These are phyloP conservation scores for Epichloe glyceriae DNA, from an alignment of 2,329 filamentous ascomycete species.

Conservation along the genomic window DNA sequence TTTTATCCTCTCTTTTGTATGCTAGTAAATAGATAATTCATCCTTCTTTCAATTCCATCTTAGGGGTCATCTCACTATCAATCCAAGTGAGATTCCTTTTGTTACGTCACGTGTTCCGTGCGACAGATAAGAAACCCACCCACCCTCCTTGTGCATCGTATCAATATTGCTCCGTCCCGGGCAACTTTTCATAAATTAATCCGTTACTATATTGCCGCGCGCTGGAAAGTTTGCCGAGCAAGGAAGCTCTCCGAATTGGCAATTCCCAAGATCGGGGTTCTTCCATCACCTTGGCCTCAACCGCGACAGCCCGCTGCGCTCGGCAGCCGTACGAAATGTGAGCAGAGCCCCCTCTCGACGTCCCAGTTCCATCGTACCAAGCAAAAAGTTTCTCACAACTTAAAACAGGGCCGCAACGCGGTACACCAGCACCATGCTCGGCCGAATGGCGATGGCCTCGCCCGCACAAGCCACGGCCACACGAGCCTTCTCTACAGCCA, in stretches of 20 bases:
- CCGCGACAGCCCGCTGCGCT: not conserved
- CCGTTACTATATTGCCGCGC: not conserved
- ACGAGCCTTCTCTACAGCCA: slow-evolving; percentile 21
- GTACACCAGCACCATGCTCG: slow-evolving; percentile 19
- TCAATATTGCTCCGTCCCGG: slow-evolving; percentile 18
- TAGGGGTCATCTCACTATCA: too few species aligned
- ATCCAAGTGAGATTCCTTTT: too few species aligned
- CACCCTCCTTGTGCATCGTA: slow-evolving; percentile 8
- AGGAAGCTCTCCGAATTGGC: not conserved
- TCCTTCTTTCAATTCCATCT: too few species aligned
- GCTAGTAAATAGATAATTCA: too few species aligned
- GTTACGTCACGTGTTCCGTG: too few species aligned
- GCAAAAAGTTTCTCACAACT: not conserved
- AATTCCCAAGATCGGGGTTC: too few species aligned
- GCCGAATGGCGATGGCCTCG: slow-evolving; percentile 14
- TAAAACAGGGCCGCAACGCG: slow-evolving; percentile 14
- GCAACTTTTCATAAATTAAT: not conserved
- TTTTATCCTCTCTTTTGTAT: too few species aligned
- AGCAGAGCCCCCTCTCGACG: not conserved
- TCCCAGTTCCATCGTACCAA: not conserved
- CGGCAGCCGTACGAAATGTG: slow-evolving; percentile 10
- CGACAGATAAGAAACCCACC: not conserved
- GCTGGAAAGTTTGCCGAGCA: not conserved
- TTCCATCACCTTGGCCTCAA: not conserved
- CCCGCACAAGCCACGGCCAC: slow-evolving; percentile 7